Base-by-base conservation (phyloP, 345 rosid species). In the Eucalyptus microcorys region DNA sequence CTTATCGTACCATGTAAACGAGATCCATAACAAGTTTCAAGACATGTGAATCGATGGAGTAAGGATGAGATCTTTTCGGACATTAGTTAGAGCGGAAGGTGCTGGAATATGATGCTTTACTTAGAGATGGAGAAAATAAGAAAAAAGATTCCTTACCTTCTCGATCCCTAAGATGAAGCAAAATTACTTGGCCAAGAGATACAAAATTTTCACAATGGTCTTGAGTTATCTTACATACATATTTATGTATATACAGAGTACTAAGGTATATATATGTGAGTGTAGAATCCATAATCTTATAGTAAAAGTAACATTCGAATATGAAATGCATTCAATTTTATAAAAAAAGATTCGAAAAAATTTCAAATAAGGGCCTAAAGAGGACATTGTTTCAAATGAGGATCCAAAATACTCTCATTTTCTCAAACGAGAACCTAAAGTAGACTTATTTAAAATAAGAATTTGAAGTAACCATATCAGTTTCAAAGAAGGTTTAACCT, bases 401-500 rank as follows among this genome's bases (percentile, higher is more conserved):
- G 0, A 52, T 19, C 26, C 10, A 19, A 19, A 52, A 52, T 52
- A 52, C 24, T 1, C 10, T 52, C 0, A 0, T 52, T 52, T 52
- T 52, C 10, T 52, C 10, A 52, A 52, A 19, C 0, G 2, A 52
- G 57, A 52, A 3, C 26, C 0, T 52, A 52, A 52, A 52, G 26
- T 52, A 19, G 2, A 52, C 10, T 52, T 52, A 52, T 52, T 52
- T 52, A 2, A 19, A 52, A 52, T 52, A 52, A 52, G 2, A 19
- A 52, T 52, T 52, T 52, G 1, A 52, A 52, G 26, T 52, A 52
- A 52, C 0, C 10, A 52, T 52, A 52, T 52, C 10, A 19, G 0
- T 8, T 52, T 19, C 57, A 52, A 52, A 19, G 57, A 52, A 52
- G 2, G 26, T 52, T 4, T 52, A 19, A 52, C 0, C 2, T 52